phyloP scores from a whole-genome alignment of 805 yeast species.

The Ogataea allantospora region DNA sequence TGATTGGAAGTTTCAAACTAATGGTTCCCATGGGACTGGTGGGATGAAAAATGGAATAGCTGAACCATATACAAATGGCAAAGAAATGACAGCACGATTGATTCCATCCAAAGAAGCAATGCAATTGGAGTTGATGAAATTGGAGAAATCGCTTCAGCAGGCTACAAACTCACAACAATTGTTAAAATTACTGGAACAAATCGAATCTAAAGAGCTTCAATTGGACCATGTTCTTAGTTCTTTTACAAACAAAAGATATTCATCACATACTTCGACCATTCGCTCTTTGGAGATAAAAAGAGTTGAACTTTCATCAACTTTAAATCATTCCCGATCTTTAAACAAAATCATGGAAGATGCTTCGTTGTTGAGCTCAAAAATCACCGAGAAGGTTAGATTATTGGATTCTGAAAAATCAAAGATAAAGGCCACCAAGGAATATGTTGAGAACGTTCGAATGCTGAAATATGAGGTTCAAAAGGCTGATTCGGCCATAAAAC shows the following conservation, averaged over 20 bases:
- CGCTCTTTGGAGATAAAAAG: slow-evolving; percentile 56
- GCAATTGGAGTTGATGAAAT: slow-evolving; percentile 19
- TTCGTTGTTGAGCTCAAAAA: slow-evolving; percentile 59
- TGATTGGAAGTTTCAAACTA: too few relatives aligned
- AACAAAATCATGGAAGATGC: slow-evolving; percentile 56
- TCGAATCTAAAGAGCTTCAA: slow-evolving; percentile 26
- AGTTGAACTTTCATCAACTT: slow-evolving; percentile 61
- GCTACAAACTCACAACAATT: slow-evolving; percentile 27
- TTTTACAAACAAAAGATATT: slow-evolving; percentile 33
- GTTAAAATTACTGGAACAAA: slow-evolving; percentile 20
- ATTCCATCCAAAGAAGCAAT: slow-evolving; percentile 24
- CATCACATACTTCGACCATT: slow-evolving; percentile 36
- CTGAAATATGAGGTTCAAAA: slow-evolving; percentile 64
- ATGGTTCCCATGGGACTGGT: background rate
- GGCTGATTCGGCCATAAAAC: slow-evolving; percentile 66
- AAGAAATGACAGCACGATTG: slow-evolving; percentile 3
- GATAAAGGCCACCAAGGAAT: slow-evolving; percentile 58
- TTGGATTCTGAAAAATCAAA: slow-evolving; percentile 69
- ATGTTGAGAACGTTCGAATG: slow-evolving; percentile 63
- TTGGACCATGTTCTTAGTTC: slow-evolving; percentile 24
- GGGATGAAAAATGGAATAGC: background rate
- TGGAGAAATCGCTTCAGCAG: slow-evolving; percentile 25
- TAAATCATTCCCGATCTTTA: slow-evolving; percentile 55
- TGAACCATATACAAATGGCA: background rate
- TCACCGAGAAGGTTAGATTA: slow-evolving; percentile 67